Evolutionary conservation across 1,284 basidiomycete genomes (phyloP).

Genomic region (Ceratobasidium sp.): DNA sequence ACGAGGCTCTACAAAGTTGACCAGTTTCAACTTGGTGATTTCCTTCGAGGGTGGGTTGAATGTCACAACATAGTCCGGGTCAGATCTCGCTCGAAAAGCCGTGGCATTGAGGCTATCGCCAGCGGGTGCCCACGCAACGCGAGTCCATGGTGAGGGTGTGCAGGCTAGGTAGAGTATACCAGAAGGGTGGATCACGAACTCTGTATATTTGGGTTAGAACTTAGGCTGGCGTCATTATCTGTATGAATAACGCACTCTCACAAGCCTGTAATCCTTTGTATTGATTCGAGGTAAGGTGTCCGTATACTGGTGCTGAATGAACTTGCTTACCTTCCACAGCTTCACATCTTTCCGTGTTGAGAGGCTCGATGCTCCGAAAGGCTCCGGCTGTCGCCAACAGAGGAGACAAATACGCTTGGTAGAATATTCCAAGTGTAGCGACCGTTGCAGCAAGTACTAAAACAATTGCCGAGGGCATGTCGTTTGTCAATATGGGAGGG

Average conservation of each 20-base stretch:
- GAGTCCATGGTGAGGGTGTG: conserved; percentile 1
- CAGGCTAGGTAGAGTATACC: conserved; percentile 31
- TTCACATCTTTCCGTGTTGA: conserved; percentile 21
- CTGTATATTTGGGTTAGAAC: conserved; percentile 1
- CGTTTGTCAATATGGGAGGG: background rate
- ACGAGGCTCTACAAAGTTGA: conserved; percentile 55
- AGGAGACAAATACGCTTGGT: conserved; percentile 10
- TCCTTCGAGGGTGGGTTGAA: conserved; percentile 62
- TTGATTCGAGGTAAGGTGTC: background rate
- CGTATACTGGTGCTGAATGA: background rate
- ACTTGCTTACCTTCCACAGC: conserved; percentile 17
- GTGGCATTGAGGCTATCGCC: conserved; percentile 15
- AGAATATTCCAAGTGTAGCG: conserved; percentile 1
- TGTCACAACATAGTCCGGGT: conserved; percentile 68
- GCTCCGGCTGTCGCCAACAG: background rate
- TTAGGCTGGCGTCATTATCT: conserved; percentile 45
- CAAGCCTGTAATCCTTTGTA: conserved; percentile 65
- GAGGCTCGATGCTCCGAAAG: conserved; percentile 21
- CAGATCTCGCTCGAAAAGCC: background rate
- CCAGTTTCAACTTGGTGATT: conserved; percentile 60
- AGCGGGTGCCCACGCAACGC: conserved; percentile 17
- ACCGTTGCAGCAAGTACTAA: background rate
- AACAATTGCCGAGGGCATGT: conserved; percentile 25
- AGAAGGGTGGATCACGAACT: conserved; percentile 30
- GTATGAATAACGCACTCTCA: no score